Evolutionary conservation across 495 filamentous ascomycete species (phyloP), one percentile per base, ranked within the genome.

Genomic region (Hypoxylon trugodes): DNA sequence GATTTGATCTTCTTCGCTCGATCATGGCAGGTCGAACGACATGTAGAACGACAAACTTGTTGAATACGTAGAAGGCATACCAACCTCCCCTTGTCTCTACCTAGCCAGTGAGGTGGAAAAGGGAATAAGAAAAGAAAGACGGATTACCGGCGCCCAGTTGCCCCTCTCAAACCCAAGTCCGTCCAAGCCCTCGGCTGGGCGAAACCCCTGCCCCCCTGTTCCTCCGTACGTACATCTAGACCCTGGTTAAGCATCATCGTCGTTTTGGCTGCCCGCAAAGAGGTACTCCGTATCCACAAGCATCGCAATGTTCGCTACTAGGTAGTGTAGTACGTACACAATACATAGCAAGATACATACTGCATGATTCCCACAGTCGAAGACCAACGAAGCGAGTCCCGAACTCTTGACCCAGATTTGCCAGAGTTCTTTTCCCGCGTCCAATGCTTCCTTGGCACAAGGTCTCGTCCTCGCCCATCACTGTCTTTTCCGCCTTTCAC

Each of bases 391-490:
- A 36, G 46, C 37, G 45, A 43, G 32, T 22, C 4, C 37, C 22
- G 66, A 66, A 66, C 49, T 64, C 47, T 26, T 67, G 69, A 65
- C 52, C 66, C 62, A 69, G 55, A 69, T 60, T 64, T 55, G 49
- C 59, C 63, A 61, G 50, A n/a, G n/a, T n/a, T 68, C 52, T 66
- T 65, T 53, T 66, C 62, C 68, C 66, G n/a, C n/a, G 59, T 69
- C 69, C 53, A 50, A 55, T 69, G 59, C 62, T 64, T 51, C 30
- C 61, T 66, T 63, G 62, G 66, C 66, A 61, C 59, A 69, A 66
- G 56, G 54, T 66, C 65, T 60, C 61, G 51, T 66, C 61, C 65
- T 67, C 54, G 28, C 38, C 61, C 33, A 47, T 52, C 30, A 66
- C 69, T 66, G 65, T 69, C 69, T 65, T 69, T 67, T 67, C 62